Evolutionary conservation across 768 basidiomycete species (phyloP), one percentile per base, ranked within the genome.

Genomic region (Leccinum barrowsii): DNA sequence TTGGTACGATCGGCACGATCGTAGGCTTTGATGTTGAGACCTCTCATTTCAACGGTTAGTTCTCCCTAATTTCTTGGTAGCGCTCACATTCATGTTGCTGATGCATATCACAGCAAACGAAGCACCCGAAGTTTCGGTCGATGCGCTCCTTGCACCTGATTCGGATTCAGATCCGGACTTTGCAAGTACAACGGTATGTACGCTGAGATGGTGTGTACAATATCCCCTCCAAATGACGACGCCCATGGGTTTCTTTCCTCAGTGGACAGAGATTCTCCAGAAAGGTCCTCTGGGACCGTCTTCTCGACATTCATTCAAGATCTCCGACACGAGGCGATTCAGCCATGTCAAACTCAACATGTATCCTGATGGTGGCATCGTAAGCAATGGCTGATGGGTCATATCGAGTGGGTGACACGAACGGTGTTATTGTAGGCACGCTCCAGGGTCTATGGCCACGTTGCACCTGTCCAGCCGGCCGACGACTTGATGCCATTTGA

Each of bases 281-380:
- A 85, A 77, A 65, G 84, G 85, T 5, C 74, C 82, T 46, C 79
- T 98, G 26, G 90, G 91, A 3, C 96, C 97, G 7, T 85, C 81
- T 61, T 86, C 89, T n/a, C 81, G 88, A 55, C 97, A 99, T 71
- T 79, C 98, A 32, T 98, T 98, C 80, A 82, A 82, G 59, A 79
- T 94, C 44, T 69, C 84, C 15, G 69, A 77, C 11, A 82, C 83
- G 1, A 57, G 70, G 2, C 68, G 73, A 12, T 79, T 82, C 56
- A 95, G 87, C 60, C 90, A 89, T 72, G 86, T 99, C 58, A 96
- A 92, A 73, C 84, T 99, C 22, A 86, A 89, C 64, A 94, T 96
- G 85, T 93, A 94, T 74, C 97, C 97, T 3, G 97, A 99, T 67
- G 97, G 97, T 42, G 97, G 97, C 3, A 94, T 98, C 69, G 94